Evolutionary conservation across 2,329 filamentous ascomycete species (phyloP).

Genomic region (Shiraia sp.): DNA sequence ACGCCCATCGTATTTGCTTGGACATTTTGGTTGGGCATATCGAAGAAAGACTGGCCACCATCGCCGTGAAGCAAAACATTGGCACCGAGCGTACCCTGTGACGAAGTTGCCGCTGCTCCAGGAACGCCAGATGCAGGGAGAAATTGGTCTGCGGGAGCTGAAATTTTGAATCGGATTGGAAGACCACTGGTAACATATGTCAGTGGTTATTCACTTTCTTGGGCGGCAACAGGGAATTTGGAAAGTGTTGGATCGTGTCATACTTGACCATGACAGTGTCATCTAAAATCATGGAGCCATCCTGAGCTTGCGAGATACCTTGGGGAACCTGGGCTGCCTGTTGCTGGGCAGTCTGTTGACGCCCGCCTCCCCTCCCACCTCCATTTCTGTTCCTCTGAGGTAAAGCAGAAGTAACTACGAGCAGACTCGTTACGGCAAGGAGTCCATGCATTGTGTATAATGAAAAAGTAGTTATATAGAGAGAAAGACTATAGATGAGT

Average conservation of each 20-base stretch:
- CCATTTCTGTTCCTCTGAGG: conserved; percentile 27
- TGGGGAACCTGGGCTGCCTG: conserved; percentile 40
- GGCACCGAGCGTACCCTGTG: conserved; percentile 47
- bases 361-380: conserved; percentile 11
- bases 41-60: conserved; percentile 63
- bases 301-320: conserved; percentile 50
- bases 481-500: neutral
- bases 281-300: conserved; percentile 61
- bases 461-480: neutral
- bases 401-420: conserved; percentile 23
- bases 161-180: conserved; percentile 60
- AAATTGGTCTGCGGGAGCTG: conserved; percentile 59
- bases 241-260: conserved; percentile 30
- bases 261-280: conserved; percentile 57
- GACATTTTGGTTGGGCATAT: conserved; percentile 60
- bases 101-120: conserved; percentile 48
- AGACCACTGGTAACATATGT: conserved; percentile 48
- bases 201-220: conserved; percentile 6
- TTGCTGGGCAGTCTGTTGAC: conserved; percentile 36
- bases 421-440: conserved; percentile 19
- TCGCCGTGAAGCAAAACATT: conserved; percentile 65
- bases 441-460: conserved; percentile 12
- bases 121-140: conserved; percentile 54
- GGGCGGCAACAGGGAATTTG: neutral
- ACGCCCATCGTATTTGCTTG: conserved; percentile 58